A percentile compares a stretch with the other conserved stretches of the same genome.
Evolutionary conservation across 805 yeast genomes (phyloP).

Genomic region (Zygotorulaspora florentina): DNA sequence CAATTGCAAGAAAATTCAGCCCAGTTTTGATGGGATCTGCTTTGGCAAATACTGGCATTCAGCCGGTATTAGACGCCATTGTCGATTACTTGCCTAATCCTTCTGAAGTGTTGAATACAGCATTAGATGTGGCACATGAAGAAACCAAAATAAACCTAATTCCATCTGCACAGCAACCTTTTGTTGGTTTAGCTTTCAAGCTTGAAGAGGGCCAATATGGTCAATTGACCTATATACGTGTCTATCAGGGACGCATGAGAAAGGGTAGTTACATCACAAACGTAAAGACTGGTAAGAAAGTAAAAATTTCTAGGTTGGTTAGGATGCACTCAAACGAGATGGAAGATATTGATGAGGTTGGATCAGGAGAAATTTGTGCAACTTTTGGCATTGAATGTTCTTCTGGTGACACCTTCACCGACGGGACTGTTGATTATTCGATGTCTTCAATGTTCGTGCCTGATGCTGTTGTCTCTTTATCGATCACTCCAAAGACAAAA

Average conservation of each 20-base stretch:
- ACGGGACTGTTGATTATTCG: slow-evolving; percentile 71
- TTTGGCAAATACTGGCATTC: slow-evolving; percentile 91
- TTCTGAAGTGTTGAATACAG: slow-evolving; percentile 85
- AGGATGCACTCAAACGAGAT: slow-evolving; percentile 98
- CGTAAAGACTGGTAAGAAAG: slow-evolving; percentile 87
- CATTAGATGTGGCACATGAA: slow-evolving; percentile 63
- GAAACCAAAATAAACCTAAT: slow-evolving; percentile 69
- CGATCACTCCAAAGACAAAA: slow-evolving; percentile 82
- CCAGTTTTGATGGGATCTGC: slow-evolving; percentile 99
- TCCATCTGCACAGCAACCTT: slow-evolving; percentile 72
- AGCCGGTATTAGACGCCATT: slow-evolving; percentile 92
- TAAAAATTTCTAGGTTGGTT: slow-evolving; percentile 88
- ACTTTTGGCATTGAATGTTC: slow-evolving; percentile 99
- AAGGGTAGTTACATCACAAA: slow-evolving; percentile 88
- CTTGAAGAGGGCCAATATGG: slow-evolving; percentile 98
- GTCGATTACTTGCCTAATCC: slow-evolving; percentile 96
- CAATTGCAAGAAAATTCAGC: slow-evolving; percentile 92
- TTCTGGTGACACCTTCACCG: slow-evolving; percentile 96
- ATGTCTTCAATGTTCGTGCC: slow-evolving; percentile 99
- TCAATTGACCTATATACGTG: slow-evolving; percentile 93
- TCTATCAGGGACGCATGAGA: slow-evolving; percentile 90
- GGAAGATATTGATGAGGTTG: slow-evolving; percentile 95
- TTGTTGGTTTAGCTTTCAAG: slow-evolving; percentile 97
- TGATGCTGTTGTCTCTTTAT: slow-evolving; percentile 93
- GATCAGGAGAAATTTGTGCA: slow-evolving; percentile 98